A percentile compares a stretch with the other conserved stretches of the same genome.
phyloP scores from a whole-genome alignment of 2,329 filamentous ascomycete species.

The Monosporascus sp. region DNA sequence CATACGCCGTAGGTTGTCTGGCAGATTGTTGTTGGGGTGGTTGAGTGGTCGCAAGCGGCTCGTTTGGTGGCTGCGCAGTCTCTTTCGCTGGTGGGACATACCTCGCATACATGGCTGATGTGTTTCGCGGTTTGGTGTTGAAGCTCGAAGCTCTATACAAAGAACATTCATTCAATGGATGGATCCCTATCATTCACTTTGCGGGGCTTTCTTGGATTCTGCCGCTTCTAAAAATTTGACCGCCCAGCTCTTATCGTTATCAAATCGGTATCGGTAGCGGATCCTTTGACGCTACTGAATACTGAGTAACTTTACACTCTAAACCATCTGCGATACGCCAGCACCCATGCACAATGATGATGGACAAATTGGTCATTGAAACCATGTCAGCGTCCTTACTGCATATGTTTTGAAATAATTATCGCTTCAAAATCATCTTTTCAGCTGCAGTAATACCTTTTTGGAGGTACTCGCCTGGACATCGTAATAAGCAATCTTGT shows the following conservation, averaged over 20 bases:
- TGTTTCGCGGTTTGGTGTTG: neutral
- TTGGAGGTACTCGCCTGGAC: no score
- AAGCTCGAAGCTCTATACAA: neutral
- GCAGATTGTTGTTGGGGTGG: slow-evolving; percentile 4
- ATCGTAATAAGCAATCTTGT: no score
- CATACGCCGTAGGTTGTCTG: slow-evolving; percentile 23
- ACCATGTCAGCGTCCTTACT: no score
- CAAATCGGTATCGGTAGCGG: neutral
- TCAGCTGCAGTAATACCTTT: no score
- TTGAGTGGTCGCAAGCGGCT: slow-evolving; percentile 1
- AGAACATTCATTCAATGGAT: neutral
- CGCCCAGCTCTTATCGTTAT: slow-evolving; percentile 13
- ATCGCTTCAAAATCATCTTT: no score
- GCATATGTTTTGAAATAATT: no score
- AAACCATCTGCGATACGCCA: no score
- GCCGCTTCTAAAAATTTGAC: slow-evolving; percentile 22
- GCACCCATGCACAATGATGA: neutral
- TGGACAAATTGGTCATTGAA: neutral
- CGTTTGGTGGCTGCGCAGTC: slow-evolving; percentile 2
- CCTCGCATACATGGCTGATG: slow-evolving; percentile 32
- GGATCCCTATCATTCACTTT: neutral
- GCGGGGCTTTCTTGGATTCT: slow-evolving; percentile 11
- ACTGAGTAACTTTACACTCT: no score
- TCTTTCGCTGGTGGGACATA: slow-evolving; percentile 31
- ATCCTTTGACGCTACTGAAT: no score